Base-by-base conservation (phyloP, 768 basidiomycete genomes). In the Trametes cinnabarina region DNA sequence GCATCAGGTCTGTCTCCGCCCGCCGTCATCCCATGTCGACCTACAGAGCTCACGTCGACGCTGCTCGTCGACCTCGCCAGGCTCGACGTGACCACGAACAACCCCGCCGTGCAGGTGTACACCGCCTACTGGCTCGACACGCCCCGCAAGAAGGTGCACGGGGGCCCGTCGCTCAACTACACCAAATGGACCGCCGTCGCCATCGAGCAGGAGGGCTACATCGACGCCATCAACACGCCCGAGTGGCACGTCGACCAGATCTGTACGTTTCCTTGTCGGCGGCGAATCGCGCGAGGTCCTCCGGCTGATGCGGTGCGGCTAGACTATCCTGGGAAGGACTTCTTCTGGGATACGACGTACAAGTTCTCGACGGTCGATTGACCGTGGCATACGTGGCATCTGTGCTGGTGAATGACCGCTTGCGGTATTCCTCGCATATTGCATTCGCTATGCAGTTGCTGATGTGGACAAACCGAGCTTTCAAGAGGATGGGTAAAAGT, bases 161-260 rank as follows among this genome's bases (percentile, higher is more conserved):
- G 81, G 4, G 82, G 81, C 0, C 76, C 80, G 1, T 64, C 64
- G 6, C 58, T 72, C 15, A 73, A 69, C 14, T 83, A 82, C 64
- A 71, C 71, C 2, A 69, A 63, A 34, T 77, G 70, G 62, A 71
- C 75, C 41, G 80, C 78, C 0, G 75, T 82, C 15, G 82, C 79
- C 0, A 76, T 84, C 50, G 82, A 83, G 62, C 81, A 81, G 61
- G 73, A 81, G 62, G 79, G 80, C 8, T 79, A 78, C 59, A 71
- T 83, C 42, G 82, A 78, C 64, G 82, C 81, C 11, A 81, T 83
- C 51, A 81, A 84, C 58, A 80, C 76, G 4, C 82, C 82, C 0
- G 77, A 82, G 65, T 84, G 79, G 79, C 69, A 70, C 17, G 72
- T 81, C 3, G 75, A 83, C 65, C 79, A 82, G 61, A 81, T 83